Evolutionary conservation across 495 filamentous ascomycete genomes (phyloP), one percentile per base, ranked within the genome.

Genomic region (Monascus purpureus): DNA sequence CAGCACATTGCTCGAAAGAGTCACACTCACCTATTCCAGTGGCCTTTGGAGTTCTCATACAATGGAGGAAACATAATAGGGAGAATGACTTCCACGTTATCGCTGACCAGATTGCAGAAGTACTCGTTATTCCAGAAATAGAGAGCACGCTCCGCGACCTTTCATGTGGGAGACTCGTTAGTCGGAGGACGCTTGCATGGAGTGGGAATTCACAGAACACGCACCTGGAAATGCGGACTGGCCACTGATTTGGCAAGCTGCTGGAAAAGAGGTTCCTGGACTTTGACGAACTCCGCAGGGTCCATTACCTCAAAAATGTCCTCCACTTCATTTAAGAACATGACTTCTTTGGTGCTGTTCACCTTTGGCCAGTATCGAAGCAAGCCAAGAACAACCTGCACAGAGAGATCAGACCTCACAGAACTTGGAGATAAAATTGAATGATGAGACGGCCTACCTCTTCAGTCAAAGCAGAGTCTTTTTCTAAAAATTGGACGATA

Each of bases 91-190:
- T 95, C 88, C 18, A 96, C 90, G 49, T 99, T 96, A 55, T 99
- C 90, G 66, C 87, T 95, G 33, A 99, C 90, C 34, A 99, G 65
- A 49, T 99, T 99, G 66, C 90, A 99, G 64, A 99, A 99, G 47
- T 99, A 99, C 52, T 99, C 90, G 50, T 99, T 99, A 59, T 99
- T 99, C 90, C 90, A 99, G 66, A 96, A 99, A 61, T 99, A 99
- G 15, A 99, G 73, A 2, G 92, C 90, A 42, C 90, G 73, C 52
- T 99, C 90, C 19, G 90, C 90, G 26, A 97, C 90, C 76, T 80
- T 39, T 39, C 11, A 39, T 23, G n/a, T 18, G 12, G 33, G 20
- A 12, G 18, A 17, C 25, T 16, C 15, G 15, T 27, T 28, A 31
- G 29, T n/a, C 26, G 7, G 14, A 26, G 6, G 8, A 20, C 22